Conservation (phyloP, 371 early-diverging fungal genomes). For the Mortierella sp. region DNA sequence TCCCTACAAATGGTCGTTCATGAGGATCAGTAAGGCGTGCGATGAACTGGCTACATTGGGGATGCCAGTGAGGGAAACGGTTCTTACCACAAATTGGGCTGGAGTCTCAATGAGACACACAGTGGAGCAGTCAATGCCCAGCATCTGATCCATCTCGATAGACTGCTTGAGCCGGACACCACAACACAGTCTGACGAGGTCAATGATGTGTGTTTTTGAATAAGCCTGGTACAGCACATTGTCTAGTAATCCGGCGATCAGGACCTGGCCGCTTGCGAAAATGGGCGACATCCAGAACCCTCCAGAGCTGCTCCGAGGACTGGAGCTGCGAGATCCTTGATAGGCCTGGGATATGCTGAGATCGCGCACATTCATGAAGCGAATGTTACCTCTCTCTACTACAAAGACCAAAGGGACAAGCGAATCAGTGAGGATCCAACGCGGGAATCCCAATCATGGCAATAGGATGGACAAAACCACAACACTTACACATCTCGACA, state of each 20-base stretch:
- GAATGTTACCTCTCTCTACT: constrained; percentile 59
- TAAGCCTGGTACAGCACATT: constrained; percentile 62
- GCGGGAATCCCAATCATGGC: too few relatives aligned
- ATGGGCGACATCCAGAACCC: constrained; percentile 55
- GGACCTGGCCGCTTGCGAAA: constrained; percentile 62
- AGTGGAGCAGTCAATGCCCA: constrained; percentile 51
- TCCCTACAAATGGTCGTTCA: constrained; percentile 18
- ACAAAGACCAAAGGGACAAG: background rate
- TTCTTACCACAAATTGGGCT: constrained; percentile 41
- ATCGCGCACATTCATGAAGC: constrained; percentile 56
- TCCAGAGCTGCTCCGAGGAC: background rate
- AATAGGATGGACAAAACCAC: too few relatives aligned
- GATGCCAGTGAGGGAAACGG: background rate
- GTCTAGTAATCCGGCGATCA: constrained; percentile 56
- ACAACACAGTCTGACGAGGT: constrained; percentile 61
- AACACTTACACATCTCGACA: constrained; percentile 43
- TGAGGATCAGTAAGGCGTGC: background rate
- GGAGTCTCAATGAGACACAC: constrained; percentile 56
- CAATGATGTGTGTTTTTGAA: constrained; percentile 61
- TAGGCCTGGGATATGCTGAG: background rate
- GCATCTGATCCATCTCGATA: constrained; percentile 36
- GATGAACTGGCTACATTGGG: background rate
- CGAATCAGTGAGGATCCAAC: too few relatives aligned
- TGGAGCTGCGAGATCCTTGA: background rate
- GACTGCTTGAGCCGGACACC: constrained; percentile 58